phyloP scores from a whole-genome alignment of 257 asterid genomes.

The Solanum sejunctum region DNA sequence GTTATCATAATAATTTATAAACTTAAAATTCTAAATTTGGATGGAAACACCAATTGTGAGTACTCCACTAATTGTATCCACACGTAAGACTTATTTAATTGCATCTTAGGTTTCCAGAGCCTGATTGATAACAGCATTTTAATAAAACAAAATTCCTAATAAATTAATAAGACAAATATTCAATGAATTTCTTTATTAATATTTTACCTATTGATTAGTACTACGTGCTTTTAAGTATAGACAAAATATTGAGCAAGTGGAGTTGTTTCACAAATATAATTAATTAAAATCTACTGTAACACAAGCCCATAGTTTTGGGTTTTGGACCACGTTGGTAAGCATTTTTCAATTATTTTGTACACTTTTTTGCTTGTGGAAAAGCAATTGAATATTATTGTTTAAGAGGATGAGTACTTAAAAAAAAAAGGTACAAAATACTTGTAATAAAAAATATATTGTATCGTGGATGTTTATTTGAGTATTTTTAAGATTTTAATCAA shows the following conservation, averaged over 20 bases:
- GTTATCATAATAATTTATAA: too few relatives aligned
- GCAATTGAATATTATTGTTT: too few relatives aligned
- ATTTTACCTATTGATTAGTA: background rate
- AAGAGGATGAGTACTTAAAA: too few relatives aligned
- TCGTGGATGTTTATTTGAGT: background rate
- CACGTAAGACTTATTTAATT: too few relatives aligned
- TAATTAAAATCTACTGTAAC: background rate
- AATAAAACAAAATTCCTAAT: background rate
- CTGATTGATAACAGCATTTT: background rate
- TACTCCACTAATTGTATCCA: too few relatives aligned
- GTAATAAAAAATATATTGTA: background rate
- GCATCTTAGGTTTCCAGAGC: too few relatives aligned
- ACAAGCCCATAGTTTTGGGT: background rate
- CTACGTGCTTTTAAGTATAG: background rate
- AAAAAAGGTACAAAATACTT: too few relatives aligned
- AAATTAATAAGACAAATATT: background rate
- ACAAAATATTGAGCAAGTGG: background rate
- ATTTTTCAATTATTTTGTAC: background rate
- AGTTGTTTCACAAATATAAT: background rate
- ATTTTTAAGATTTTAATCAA: background rate
- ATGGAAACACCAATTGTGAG: too few relatives aligned
- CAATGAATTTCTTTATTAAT: background rate
- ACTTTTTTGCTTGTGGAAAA: background rate
- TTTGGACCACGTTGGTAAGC: background rate
- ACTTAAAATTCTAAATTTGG: too few relatives aligned